Evolutionary conservation across 2,329 filamentous ascomycete species (phyloP), one percentile per base, ranked within the genome.

Genomic region (Trichoderma cornu-damae): DNA sequence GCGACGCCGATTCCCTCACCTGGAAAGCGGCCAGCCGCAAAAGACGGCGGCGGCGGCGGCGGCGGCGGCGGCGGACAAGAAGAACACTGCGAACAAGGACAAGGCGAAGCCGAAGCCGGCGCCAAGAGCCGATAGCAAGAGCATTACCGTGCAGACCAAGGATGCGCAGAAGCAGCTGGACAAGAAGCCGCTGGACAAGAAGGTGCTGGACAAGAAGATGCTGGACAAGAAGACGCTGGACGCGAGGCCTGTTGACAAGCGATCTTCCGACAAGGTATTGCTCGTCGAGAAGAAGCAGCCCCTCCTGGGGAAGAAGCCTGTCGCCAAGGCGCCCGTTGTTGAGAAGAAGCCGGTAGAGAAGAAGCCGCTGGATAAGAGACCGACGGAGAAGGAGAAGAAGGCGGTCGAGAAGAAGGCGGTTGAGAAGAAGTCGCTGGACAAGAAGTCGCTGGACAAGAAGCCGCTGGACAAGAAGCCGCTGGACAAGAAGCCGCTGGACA

Each of bases 1-100:
- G 38, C 79, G 82, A 47, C 79, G 83, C 49, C 79, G 86, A 66
- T 85, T 89, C 67, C 78, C 84, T 8, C 89, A 89, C 60, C 78
- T 94, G 35, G 76, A 78, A 22, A 70, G 59, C 62, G 42, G 69
- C 67, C 47, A 22, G 62, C 50, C 54, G 8, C 66, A 65, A 38
- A 67, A 68, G 54, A 30, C 69, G 66, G 61, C 60, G 58, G 46
- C n/a, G n/a, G n/a, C n/a, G n/a, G n/a, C n/a, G n/a, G n/a, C n/a
- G n/a, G n/a, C n/a, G n/a, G n/a, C n/a, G n/a, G 32, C 69, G 66
- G 61, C 60, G 58, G 46, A 62, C 9, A 43, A 50, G 63, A 59
- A 69, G 68, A 50, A 62, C 64, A 32, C 54, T 54, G 48, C 61
- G 56, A 32, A 59, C 60, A 59, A 62, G 62, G 58, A 68, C 62